phyloP scores from a whole-genome alignment of 345 rosid genomes.

The Litchi chinensis region DNA sequence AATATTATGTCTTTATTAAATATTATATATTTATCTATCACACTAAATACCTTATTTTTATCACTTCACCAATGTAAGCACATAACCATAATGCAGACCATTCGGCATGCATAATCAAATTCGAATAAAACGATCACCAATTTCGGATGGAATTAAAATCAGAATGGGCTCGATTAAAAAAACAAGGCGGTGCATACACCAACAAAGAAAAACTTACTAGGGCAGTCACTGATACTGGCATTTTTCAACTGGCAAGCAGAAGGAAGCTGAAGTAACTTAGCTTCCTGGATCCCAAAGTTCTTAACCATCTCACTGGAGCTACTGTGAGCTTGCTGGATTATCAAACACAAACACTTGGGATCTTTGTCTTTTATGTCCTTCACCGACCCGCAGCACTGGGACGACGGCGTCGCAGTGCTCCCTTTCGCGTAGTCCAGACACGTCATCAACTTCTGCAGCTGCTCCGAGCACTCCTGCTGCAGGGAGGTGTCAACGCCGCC shows the following conservation, averaged over 20 bases:
- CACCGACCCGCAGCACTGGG: constrained; percentile 68
- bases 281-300: constrained; percentile 69
- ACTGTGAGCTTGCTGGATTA: constrained; percentile 61
- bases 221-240: constrained; percentile 65
- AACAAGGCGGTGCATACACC: no score
- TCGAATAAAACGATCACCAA: no score
- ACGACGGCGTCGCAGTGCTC: constrained; percentile 48
- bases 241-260: constrained; percentile 71
- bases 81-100: no score
- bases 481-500: not conserved
- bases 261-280: constrained; percentile 75
- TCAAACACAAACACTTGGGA: constrained; percentile 78
- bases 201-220: constrained; percentile 44
- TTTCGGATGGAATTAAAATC: no score
- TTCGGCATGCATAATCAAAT: no score
- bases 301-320: constrained; percentile 48
- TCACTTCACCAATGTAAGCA: no score
- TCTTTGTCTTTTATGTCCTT: constrained; percentile 50
- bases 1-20: no score
- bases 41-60: no score
- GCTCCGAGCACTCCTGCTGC: constrained; percentile 38
- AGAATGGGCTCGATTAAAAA: not conserved
- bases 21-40: no score
- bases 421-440: constrained; percentile 76
- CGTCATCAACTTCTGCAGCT: constrained; percentile 55